Evolutionary conservation across 805 yeast species (phyloP), one percentile per base, ranked within the genome.

Genomic region (Cyberlindnera xylosilytica): DNA sequence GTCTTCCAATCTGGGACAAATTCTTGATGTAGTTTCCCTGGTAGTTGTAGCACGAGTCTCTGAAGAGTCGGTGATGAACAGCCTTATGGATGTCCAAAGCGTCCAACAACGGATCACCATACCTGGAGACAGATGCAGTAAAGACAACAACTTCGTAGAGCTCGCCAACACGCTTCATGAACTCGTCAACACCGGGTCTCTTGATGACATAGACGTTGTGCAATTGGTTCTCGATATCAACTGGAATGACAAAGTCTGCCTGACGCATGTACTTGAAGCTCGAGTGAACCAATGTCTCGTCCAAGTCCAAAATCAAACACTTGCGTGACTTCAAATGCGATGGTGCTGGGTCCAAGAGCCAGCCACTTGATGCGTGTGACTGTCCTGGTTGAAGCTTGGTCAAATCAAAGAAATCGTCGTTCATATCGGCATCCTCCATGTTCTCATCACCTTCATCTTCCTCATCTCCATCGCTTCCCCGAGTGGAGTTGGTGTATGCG

Each of bases 141-240:
- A 93, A 93, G 4, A 93, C 96, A 19, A 93, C 98, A 44, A 93
- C 96, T 65, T 93, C 99, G 61, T 74, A 93, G 56, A 90, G 63
- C 60, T 87, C 73, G 20, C 97, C 96, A 36, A 91, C 96, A 50
- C 77, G 74, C 54, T 69, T 70, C 69, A 93, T 70, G 58, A 93
- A 93, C 60, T 87, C 95, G 65, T 93, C 99, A 38, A 95, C 98
- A 1, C 99, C 99, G 1, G 99, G 99, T 56, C 99, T 77, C 61
- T 93, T 93, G 43, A 90, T 89, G 19, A 93, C 99, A 61, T 89
- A 93, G 34, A 93, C 99, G 57, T 87, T 91, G 63, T 93, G 98
- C 24, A 82, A 74, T 61, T 87, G 91, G 55, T 83, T 83, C 56
- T 93, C 98, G 49, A 93, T 91, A 62, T 91, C 98, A 40, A 93